A percentile compares a stretch with the other conserved stretches of the same genome.
phyloP scores from a whole-genome alignment of 2,329 filamentous ascomycete genomes.

The Clonostachys byssicola region DNA sequence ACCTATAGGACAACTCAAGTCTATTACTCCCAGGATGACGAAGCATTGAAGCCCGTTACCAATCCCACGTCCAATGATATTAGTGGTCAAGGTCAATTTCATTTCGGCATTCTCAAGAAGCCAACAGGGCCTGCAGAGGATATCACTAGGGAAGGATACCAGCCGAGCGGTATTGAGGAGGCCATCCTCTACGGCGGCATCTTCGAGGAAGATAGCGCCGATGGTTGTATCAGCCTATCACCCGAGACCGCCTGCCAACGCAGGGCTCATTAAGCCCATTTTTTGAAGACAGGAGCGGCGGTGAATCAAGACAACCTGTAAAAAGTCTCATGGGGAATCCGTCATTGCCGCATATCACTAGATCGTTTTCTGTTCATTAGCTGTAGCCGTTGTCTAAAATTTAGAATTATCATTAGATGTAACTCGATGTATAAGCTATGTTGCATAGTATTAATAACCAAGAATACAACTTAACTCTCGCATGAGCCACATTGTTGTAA shows the following conservation, averaged over 20 bases:
- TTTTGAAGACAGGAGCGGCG: no score
- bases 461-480: no score
- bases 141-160: conserved; percentile 41
- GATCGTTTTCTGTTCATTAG: no score
- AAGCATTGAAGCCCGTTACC: conserved; percentile 41
- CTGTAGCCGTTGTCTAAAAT: no score
- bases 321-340: no score
- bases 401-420: no score
- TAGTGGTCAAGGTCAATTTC: conserved; percentile 55
- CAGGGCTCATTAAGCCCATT: no score
- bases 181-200: conserved; percentile 47
- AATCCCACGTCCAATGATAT: conserved; percentile 42
- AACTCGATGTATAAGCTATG: no score
- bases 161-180: conserved; percentile 43
- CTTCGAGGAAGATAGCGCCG: conserved; percentile 44
- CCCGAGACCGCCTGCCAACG: background rate
- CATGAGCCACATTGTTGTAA: no score
- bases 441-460: no score
- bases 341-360: no score
- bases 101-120: conserved; percentile 61
- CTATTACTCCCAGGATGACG: conserved; percentile 47
- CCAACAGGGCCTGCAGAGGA: conserved; percentile 38
- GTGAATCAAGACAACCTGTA: no score
- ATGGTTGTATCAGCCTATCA: conserved; percentile 28
- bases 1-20: conserved; percentile 45